Conservation (phyloP, 1,139 yeast species). For the Yamadazyma diddensiae region DNA sequence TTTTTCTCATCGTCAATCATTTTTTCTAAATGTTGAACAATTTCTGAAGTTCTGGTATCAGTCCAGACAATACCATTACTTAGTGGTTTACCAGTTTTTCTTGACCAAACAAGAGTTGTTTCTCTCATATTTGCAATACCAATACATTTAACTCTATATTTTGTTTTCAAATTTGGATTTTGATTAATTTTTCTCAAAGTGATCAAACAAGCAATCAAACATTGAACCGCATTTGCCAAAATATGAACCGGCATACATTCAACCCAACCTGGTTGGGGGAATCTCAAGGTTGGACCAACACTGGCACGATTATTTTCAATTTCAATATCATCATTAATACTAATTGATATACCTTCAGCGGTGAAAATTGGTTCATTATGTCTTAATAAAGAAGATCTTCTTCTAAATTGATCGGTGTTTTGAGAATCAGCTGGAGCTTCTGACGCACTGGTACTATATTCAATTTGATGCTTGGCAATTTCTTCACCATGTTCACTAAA, state of each 20-base stretch:
- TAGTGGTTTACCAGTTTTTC: slow-evolving; percentile 77
- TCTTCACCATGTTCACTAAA: slow-evolving; percentile 74
- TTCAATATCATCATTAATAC: slow-evolving; percentile 54
- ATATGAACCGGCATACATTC: slow-evolving; percentile 91
- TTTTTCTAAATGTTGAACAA: slow-evolving; percentile 64
- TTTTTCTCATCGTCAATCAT: slow-evolving; percentile 57
- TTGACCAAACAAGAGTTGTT: slow-evolving; percentile 89
- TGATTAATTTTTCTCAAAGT: slow-evolving; percentile 59
- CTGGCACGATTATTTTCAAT: slow-evolving; percentile 56
- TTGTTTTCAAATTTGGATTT: slow-evolving; percentile 44
- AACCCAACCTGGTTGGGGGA: slow-evolving; percentile 88
- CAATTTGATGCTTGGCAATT: slow-evolving; percentile 85
- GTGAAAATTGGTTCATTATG: slow-evolving; percentile 62
- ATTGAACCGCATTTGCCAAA: slow-evolving; percentile 76
- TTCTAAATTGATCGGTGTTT: slow-evolving; percentile 50
- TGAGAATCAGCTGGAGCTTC: slow-evolving; percentile 45
- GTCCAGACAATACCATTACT: slow-evolving; percentile 95
- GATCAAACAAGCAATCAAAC: slow-evolving; percentile 63
- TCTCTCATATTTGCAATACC: slow-evolving; percentile 97
- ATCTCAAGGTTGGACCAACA: slow-evolving; percentile 67
- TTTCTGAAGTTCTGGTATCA: slow-evolving; percentile 79
- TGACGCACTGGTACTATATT: slow-evolving; percentile 74
- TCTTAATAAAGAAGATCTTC: slow-evolving; percentile 48
- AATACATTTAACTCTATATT: slow-evolving; percentile 59
- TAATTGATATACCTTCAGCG: slow-evolving; percentile 71